Evolutionary conservation across 1,284 basidiomycete genomes (phyloP), one percentile per base, ranked within the genome.

Genomic region (Boletus sp.): DNA sequence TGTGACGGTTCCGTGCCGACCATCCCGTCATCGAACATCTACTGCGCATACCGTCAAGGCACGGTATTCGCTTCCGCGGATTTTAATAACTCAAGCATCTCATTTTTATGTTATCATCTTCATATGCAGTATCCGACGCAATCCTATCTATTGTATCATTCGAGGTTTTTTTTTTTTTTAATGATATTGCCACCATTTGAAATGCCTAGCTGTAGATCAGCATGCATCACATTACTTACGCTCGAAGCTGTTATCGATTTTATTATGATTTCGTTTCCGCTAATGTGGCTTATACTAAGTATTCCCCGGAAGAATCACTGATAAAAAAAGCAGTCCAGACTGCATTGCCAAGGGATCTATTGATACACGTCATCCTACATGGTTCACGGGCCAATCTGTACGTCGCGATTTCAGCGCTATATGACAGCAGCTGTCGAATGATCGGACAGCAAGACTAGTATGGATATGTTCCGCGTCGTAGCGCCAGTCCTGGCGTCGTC

Each of bases 401-500:
- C n/a, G n/a, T 19, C 34, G 25, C 20, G 39, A 25, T 47, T 16
- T 40, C 34, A 34, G 19, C 27, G 42, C 35, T 23, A 17, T 14
- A n/a, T 43, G 43, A 48, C 46, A 47, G 23, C 13, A n/a, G 13
- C 17, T 17, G 34, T 42, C 44, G 34, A 25, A 27, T 33, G 8
- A 29, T 43, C 33, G 13, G 19, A 23, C 36, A 23, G 9, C 34
- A 33, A 46, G 23, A n/a, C 16, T 10, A 1, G 34, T 12, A 38
- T 59, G 40, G 49, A 9, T 33, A 49, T 43, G 56, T 8, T 46
- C 56, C 53, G 47, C 19, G 32, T 17, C 13, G n/a, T 12, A 13
- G 16, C 19, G 35, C 32, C 27, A 16, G 35, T 30, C 37, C 44
- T 25, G 22, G 22, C 8, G 8, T 14, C 32, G 40, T 44, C 40